Evolutionary conservation across 495 filamentous ascomycete species (phyloP).

Genomic region (Podospora appendiculata): DNA sequence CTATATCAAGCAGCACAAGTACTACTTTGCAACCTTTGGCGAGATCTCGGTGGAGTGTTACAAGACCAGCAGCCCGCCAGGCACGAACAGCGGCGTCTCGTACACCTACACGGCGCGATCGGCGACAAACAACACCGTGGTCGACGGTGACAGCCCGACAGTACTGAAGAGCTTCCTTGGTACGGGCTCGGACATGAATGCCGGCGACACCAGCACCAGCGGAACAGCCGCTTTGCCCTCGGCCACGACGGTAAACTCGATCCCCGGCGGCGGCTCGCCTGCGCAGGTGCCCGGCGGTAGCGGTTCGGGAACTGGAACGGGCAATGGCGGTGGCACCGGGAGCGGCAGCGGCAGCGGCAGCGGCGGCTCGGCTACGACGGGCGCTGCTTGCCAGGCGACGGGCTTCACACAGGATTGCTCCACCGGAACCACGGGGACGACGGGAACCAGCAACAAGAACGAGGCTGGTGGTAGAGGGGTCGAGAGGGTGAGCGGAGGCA

Average conservation of each 20-base stretch:
- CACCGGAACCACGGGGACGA: conserved; percentile 6
- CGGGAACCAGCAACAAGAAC: conserved; percentile 13
- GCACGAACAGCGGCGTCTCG: conserved; percentile 53
- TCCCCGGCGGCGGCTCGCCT: conserved; percentile 26
- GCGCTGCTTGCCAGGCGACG: not conserved
- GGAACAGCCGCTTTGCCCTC: not conserved
- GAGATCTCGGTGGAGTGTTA: conserved; percentile 82
- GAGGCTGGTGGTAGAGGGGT: conserved; percentile 21
- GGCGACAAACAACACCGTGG: conserved; percentile 67
- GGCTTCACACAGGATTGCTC: conserved; percentile 31
- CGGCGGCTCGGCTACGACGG: conserved; percentile 9
- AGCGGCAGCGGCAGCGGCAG: conserved; percentile 1
- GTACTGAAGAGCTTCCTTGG: conserved; percentile 72
- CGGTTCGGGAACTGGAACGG: not conserved
- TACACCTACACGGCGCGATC: conserved; percentile 65
- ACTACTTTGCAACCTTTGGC: conserved; percentile 79
- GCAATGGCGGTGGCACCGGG: conserved; percentile 3
- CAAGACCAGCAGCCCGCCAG: conserved; percentile 51
- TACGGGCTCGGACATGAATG: conserved; percentile 65
- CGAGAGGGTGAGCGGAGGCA: conserved; percentile 35
- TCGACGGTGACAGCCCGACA: conserved; percentile 65
- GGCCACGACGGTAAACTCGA: conserved; percentile 11
- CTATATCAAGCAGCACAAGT: conserved; percentile 75
- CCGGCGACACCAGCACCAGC: conserved; percentile 26
- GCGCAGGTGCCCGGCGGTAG: conserved; percentile 21